Conservation (phyloP, 1,284 basidiomycete species). For the Irpex lacteus region DNA sequence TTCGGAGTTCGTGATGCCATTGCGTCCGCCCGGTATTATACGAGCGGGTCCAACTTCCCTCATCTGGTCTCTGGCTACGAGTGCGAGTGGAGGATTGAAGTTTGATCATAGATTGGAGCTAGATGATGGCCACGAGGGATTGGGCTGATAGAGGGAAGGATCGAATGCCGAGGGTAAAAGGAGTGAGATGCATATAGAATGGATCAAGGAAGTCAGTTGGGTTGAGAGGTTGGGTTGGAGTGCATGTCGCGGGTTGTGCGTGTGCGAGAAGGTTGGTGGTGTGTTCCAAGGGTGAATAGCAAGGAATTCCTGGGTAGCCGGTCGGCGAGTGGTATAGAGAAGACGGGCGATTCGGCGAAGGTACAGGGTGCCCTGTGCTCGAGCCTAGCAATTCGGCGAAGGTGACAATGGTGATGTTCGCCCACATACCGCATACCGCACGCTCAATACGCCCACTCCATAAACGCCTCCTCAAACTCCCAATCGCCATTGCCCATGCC, state of each 20-base stretch:
- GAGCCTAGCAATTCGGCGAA: neutral
- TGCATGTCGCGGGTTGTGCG: neutral
- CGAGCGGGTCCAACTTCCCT: neutral
- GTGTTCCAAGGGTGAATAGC: neutral
- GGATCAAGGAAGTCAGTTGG: too few species aligned
- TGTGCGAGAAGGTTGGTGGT: neutral
- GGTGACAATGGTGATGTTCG: neutral
- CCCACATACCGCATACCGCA: neutral
- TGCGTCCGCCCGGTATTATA: neutral
- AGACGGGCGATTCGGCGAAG: too few species aligned
- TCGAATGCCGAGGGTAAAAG: neutral
- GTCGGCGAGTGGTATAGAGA: too few species aligned
- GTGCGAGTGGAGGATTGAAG: neutral
- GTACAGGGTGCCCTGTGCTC: neutral
- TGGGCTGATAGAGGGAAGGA: neutral
- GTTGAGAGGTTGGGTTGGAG: too few species aligned
- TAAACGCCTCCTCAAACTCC: constrained; percentile 29
- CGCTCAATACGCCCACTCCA: constrained; percentile 29
- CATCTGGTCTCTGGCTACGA: neutral
- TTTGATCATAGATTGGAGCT: neutral
- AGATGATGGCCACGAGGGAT: neutral
- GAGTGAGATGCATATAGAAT: too few species aligned
- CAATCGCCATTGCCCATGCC: constrained; percentile 19
- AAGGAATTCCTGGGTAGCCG: too few species aligned
- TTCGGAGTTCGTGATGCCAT: neutral